phyloP scores from a whole-genome alignment of 1,284 basidiomycete species.

The Athelia psychrophila region DNA sequence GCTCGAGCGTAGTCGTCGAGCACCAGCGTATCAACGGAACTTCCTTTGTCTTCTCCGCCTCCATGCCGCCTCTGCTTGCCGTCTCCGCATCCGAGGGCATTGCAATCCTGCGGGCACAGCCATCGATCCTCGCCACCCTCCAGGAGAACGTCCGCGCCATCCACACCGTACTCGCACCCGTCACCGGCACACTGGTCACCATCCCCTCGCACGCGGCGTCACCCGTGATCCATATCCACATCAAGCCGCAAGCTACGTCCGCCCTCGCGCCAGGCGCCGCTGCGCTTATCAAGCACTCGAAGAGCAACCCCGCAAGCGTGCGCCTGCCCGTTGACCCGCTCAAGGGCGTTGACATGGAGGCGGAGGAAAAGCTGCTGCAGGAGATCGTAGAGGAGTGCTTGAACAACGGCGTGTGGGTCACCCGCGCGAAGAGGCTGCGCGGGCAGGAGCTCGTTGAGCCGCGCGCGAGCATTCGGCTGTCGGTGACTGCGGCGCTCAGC shows the following conservation, averaged over 20 bases:
- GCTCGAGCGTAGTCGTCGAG: slow-evolving; percentile 78
- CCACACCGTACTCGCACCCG: slow-evolving; percentile 74
- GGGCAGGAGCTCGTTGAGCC: slow-evolving; percentile 84
- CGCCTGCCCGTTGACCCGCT: slow-evolving; percentile 44
- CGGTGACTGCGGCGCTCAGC: slow-evolving; percentile 73
- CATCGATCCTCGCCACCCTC: slow-evolving; percentile 71
- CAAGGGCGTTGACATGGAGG: slow-evolving; percentile 50
- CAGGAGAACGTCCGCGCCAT: slow-evolving; percentile 82
- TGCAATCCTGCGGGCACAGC: slow-evolving; percentile 70
- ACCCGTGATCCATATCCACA: slow-evolving; percentile 85
- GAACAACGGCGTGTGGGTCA: slow-evolving; percentile 78
- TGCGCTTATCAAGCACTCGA: slow-evolving; percentile 17
- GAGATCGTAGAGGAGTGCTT: slow-evolving; percentile 86
- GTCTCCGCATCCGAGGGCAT: slow-evolving; percentile 88
- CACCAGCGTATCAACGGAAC: slow-evolving; percentile 99
- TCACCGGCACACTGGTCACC: slow-evolving; percentile 63
- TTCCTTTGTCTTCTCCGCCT: slow-evolving; percentile 95
- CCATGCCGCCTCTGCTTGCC: slow-evolving; percentile 88
- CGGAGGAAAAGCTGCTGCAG: slow-evolving; percentile 80
- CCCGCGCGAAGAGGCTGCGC: slow-evolving; percentile 76
- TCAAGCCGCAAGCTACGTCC: slow-evolving; percentile 40
- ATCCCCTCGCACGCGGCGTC: slow-evolving; percentile 86
- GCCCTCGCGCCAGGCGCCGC: slow-evolving; percentile 25
- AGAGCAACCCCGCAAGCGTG: slow-evolving; percentile 31
- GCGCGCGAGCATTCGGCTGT: slow-evolving; percentile 86